These are phyloP conservation scores for Cudoniella acicularis DNA, from an alignment of 495 filamentous ascomycete genomes.

Conservation along the genomic window DNA sequence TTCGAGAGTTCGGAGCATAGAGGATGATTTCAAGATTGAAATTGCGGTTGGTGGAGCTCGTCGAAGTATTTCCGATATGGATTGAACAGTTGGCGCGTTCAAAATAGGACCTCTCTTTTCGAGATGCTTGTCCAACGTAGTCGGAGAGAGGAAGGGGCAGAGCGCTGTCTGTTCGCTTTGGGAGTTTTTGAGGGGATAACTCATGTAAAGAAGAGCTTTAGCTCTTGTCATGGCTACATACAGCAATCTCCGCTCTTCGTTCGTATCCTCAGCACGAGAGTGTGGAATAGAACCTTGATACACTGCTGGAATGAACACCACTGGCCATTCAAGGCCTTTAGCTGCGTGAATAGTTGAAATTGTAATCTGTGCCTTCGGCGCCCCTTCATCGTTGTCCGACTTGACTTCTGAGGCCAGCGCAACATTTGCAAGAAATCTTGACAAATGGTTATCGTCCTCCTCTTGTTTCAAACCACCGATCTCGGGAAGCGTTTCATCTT, in stretches of 20 bases:
- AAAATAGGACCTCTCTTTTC: constrained; percentile 56
- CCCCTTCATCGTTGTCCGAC: constrained; percentile 53
- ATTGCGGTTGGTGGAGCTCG: constrained; percentile 47
- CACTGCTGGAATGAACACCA: constrained; percentile 89
- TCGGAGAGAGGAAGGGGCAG: constrained; percentile 58
- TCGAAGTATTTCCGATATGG: constrained; percentile 60
- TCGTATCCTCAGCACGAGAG: constrained; percentile 80
- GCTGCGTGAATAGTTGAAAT: constrained; percentile 97
- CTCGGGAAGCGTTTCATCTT: constrained; percentile 68
- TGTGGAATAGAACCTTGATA: constrained; percentile 95
- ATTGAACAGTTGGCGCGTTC: constrained; percentile 47
- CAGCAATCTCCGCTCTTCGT: constrained; percentile 85
- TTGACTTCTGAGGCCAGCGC: constrained; percentile 76
- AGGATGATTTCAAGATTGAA: constrained; percentile 42
- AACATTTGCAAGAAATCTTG: constrained; percentile 85
- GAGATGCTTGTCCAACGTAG: constrained; percentile 45
- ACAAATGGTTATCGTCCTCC: constrained; percentile 64
- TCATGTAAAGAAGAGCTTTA: constrained; percentile 86
- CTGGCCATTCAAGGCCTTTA: constrained; percentile 96
- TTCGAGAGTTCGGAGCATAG: constrained; percentile 42
- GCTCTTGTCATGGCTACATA: constrained; percentile 99
- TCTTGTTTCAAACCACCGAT: constrained; percentile 73
- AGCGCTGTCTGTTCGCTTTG: constrained; percentile 58
- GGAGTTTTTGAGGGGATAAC: constrained; percentile 66
- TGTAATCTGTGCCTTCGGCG: constrained; percentile 65